Evolutionary conservation across 1,284 basidiomycete species (phyloP).

Genomic region (Marasmius fiardii): DNA sequence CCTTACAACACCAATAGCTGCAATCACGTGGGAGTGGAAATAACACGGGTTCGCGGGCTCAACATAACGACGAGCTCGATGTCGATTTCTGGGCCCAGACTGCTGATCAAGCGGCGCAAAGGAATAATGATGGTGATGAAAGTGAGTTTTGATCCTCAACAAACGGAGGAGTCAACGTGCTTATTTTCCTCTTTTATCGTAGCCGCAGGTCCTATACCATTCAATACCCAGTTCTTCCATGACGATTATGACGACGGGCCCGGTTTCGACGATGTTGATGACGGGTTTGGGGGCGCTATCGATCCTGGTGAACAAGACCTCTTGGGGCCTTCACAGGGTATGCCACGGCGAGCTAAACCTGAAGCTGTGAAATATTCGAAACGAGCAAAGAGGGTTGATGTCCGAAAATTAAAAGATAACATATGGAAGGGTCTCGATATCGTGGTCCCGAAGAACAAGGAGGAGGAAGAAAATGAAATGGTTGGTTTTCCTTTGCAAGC

Average conservation of each 20-base stretch:
- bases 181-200: conserved; percentile 31
- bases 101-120: conserved; percentile 69
- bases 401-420: conserved; percentile 95
- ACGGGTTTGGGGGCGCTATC: conserved; percentile 45
- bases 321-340: conserved; percentile 76
- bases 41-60: conserved; percentile 46
- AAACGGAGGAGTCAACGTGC: neutral
- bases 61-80: conserved; percentile 82
- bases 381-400: conserved; percentile 95
- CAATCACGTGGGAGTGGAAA: conserved; percentile 71
- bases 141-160: conserved; percentile 36
- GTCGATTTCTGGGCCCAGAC: conserved; percentile 95
- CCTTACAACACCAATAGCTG: conserved; percentile 44
- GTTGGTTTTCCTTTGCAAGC: conserved; percentile 29
- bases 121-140: conserved; percentile 58
- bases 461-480: conserved; percentile 52
- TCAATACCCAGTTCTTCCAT: conserved; percentile 97
- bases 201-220: conserved; percentile 60
- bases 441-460: conserved; percentile 42
- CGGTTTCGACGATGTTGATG: conserved; percentile 73
- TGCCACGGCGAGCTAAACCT: conserved; percentile 77
- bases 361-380: conserved; percentile 95
- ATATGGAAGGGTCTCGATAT: conserved; percentile 93
- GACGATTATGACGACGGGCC: conserved; percentile 84
- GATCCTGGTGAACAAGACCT: conserved; percentile 84